Conservation (phyloP, 1,139 yeast genomes). For the Blastobotrys raffinosifermentans region DNA sequence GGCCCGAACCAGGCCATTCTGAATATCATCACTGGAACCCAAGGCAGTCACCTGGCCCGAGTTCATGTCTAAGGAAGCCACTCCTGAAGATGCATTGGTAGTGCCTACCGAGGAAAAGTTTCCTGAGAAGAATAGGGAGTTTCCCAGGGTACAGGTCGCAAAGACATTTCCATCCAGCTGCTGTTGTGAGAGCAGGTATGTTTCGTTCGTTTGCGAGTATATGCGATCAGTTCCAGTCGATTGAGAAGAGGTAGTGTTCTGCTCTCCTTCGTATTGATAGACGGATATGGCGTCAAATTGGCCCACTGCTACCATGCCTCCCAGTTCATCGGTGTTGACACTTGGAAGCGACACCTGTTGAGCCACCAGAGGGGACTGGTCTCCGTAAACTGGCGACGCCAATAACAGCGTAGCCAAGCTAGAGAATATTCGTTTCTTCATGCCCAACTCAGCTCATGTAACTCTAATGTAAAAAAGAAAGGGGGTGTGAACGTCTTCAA, state of each 20-base stretch:
- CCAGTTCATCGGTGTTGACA: constrained; percentile 27
- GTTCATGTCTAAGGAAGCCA: constrained; percentile 51
- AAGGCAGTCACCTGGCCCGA: constrained; percentile 41
- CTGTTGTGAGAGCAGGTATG: constrained; percentile 16
- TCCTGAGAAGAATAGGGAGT: constrained; percentile 44
- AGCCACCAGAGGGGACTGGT: constrained; percentile 1
- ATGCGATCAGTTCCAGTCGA: constrained; percentile 2
- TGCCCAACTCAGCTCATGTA: no score
- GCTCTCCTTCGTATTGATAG: constrained; percentile 50
- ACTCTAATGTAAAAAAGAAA: no score
- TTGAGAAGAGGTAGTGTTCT: constrained; percentile 17
- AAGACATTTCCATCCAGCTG: constrained; percentile 29
- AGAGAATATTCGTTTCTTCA: no score
- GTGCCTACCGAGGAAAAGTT: constrained; percentile 36
- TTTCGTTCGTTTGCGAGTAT: constrained; percentile 13
- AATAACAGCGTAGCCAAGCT: no score
- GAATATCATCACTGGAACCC: constrained; percentile 29
- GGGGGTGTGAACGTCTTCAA: no score
- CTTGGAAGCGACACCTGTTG: constrained; percentile 24
- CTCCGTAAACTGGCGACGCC: constrained; percentile 1
- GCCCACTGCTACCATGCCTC: constrained; percentile 58
- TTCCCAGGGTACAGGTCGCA: constrained; percentile 35
- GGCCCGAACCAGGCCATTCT: constrained; percentile 49
- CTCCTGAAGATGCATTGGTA: constrained; percentile 39
- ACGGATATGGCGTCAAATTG: constrained; percentile 55